Conservation (phyloP, 2,329 filamentous ascomycete species). For the Chrysoporthe austroafricana region DNA sequence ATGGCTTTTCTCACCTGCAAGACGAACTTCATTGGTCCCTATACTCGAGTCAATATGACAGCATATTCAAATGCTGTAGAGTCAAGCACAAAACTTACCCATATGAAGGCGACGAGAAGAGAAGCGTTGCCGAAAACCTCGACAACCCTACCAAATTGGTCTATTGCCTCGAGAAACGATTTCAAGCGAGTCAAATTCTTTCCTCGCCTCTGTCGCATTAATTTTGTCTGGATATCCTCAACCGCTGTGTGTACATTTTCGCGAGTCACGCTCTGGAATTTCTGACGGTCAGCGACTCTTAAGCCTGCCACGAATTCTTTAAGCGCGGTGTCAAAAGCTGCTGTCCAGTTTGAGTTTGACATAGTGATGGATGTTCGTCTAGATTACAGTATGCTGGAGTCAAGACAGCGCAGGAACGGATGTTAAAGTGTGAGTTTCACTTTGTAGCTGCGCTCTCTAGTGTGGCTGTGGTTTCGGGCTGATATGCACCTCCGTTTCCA, state of each 20-base stretch:
- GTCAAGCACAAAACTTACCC: slow-evolving; percentile 1
- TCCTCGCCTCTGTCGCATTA: slow-evolving; percentile 2
- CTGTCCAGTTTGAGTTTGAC: neutral
- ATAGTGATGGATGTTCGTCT: neutral
- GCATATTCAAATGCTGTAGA: neutral
- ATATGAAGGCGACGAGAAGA: slow-evolving; percentile 10
- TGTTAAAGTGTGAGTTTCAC: neutral
- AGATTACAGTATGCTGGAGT: neutral
- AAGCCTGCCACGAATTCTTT: slow-evolving; percentile 6
- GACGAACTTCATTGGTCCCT: slow-evolving; percentile 17
- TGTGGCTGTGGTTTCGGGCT: neutral
- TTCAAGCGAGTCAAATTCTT: slow-evolving; percentile 9
- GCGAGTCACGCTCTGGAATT: neutral
- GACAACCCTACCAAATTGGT: slow-evolving; percentile 11
- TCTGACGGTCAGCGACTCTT: neutral
- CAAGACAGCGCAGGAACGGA: neutral
- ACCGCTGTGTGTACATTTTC: neutral
- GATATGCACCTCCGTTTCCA: neutral
- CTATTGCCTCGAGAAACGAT: slow-evolving; percentile 12
- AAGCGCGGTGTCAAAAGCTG: neutral
- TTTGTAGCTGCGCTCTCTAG: neutral
- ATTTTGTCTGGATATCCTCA: neutral
- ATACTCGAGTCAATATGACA: neutral
- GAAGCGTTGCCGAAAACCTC: slow-evolving; percentile 14
- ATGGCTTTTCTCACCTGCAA: slow-evolving; percentile 3